Percentiles rank a stretch among this genome's conserved stretches.
Evolutionary conservation across 2,329 filamentous ascomycete genomes (phyloP).

Genomic region (Sarocladium strictum): DNA sequence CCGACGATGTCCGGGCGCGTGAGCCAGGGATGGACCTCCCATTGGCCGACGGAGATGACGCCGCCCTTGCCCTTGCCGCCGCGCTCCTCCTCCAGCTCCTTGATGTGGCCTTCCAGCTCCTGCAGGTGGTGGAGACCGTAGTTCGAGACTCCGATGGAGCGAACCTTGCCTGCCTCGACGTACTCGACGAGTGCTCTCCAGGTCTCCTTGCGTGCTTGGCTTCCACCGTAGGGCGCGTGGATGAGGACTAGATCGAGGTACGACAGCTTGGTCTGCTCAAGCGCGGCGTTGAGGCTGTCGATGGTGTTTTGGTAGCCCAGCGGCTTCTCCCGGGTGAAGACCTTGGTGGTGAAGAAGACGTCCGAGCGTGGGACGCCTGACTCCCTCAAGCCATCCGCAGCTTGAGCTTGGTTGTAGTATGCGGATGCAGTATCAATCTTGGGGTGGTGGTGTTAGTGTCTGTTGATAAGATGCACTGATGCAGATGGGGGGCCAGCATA

Average conservation of each 20-base stretch:
- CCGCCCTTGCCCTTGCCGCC: constrained; percentile 61
- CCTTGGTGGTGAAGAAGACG: constrained; percentile 63
- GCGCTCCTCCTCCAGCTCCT: constrained; percentile 45
- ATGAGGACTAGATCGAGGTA: constrained; percentile 59
- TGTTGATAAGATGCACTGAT: neutral
- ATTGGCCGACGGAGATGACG: constrained; percentile 56
- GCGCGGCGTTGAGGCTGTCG: constrained; percentile 44
- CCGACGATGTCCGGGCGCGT: constrained; percentile 19
- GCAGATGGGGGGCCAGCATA: no score
- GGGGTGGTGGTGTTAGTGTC: neutral
- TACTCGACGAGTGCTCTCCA: constrained; percentile 57
- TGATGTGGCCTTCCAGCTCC: constrained; percentile 50
- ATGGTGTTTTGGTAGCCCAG: constrained; percentile 57
- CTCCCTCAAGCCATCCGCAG: constrained; percentile 48
- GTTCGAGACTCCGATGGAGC: constrained; percentile 54
- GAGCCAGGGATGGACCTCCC: constrained; percentile 44
- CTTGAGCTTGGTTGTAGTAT: constrained; percentile 61
- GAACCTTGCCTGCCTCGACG: constrained; percentile 45
- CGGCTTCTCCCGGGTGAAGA: constrained; percentile 36
- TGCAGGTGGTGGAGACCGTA: constrained; percentile 57
- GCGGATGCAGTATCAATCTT: constrained; percentile 46
- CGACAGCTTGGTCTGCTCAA: constrained; percentile 48
- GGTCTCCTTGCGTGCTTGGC: constrained; percentile 34
- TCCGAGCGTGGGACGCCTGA: constrained; percentile 43
- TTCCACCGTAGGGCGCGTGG: constrained; percentile 50